Conservation (phyloP, 2,329 filamentous ascomycete species). For the Diplodia corticola region DNA sequence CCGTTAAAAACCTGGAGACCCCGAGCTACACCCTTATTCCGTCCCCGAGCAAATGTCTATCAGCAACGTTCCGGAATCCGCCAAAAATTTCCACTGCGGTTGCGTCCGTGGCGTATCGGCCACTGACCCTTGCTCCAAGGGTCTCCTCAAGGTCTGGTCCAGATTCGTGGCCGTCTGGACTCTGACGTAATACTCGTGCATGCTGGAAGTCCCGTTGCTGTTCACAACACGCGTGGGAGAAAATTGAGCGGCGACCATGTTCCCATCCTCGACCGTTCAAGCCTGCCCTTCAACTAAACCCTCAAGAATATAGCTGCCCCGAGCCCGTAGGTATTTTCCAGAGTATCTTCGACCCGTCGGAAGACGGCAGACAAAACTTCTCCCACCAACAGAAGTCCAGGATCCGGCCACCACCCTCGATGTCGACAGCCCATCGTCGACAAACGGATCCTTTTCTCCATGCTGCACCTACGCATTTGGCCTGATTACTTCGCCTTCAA, state of each 20-base stretch:
- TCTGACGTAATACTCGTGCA: neutral
- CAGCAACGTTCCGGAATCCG: neutral
- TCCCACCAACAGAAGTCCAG: neutral
- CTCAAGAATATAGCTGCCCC: neutral
- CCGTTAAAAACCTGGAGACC: neutral
- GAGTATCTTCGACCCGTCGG: neutral
- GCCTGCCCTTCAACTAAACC: too few relatives aligned
- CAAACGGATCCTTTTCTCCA: neutral
- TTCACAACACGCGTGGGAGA: neutral
- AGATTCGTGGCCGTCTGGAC: neutral
- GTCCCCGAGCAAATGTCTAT: neutral
- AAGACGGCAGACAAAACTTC: neutral
- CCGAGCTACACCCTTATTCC: neutral
- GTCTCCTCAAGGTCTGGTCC: neutral
- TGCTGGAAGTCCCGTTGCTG: neutral
- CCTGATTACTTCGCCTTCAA: neutral
- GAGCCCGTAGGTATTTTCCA: neutral
- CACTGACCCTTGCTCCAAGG: neutral
- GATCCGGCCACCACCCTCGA: conserved; percentile 1
- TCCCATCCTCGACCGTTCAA: neutral
- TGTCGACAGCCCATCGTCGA: neutral
- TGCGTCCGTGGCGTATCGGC: neutral
- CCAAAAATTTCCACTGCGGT: neutral
- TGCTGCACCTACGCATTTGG: neutral
- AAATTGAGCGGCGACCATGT: neutral